Conservation (phyloP, 305 asterid genomes). For the Ilex paraguariensis region DNA sequence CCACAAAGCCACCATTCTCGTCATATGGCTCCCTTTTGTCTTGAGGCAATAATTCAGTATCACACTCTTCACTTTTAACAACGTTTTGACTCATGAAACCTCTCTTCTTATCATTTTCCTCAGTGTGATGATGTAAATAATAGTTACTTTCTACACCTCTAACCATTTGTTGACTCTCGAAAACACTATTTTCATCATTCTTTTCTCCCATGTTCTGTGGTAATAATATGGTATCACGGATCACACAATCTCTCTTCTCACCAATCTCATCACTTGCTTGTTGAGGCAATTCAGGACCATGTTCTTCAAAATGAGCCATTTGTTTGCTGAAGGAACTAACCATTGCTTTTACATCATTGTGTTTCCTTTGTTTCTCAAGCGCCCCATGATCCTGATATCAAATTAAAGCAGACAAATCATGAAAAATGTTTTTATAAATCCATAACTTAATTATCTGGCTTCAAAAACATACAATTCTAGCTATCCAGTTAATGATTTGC, state of each 20-base stretch:
- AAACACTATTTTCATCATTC: too few relatives aligned
- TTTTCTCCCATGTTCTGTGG: slow-evolving; percentile 9
- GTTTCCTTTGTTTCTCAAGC: slow-evolving; percentile 7
- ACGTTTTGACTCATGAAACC: slow-evolving; percentile 17
- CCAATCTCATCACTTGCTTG: slow-evolving; percentile 23
- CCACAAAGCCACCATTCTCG: slow-evolving; percentile 6
- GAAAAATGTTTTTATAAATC: too few relatives aligned
- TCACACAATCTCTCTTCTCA: slow-evolving; percentile 13
- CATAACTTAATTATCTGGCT: too few relatives aligned
- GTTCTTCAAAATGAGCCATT: slow-evolving; percentile 28
- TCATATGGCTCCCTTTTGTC: slow-evolving; percentile 12
- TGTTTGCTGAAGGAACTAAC: slow-evolving; percentile 13
- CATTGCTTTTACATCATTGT: slow-evolving; percentile 16
- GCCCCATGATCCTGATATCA: slow-evolving; percentile 12
- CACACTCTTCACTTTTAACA: slow-evolving; percentile 21
- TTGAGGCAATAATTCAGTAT: slow-evolving; percentile 11
- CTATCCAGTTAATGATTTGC: too few relatives aligned
- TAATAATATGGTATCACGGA: slow-evolving; percentile 20
- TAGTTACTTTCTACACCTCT: background rate
- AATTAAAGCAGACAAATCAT: too few relatives aligned
- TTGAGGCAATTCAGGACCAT: slow-evolving; percentile 19
- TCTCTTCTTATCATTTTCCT: slow-evolving; percentile 24
- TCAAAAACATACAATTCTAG: too few relatives aligned
- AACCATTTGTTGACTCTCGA: background rate
- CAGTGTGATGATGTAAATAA: slow-evolving; percentile 18